Base-by-base conservation (phyloP, 805 yeast species). In the Wickerhamomyces strasburgensis region DNA sequence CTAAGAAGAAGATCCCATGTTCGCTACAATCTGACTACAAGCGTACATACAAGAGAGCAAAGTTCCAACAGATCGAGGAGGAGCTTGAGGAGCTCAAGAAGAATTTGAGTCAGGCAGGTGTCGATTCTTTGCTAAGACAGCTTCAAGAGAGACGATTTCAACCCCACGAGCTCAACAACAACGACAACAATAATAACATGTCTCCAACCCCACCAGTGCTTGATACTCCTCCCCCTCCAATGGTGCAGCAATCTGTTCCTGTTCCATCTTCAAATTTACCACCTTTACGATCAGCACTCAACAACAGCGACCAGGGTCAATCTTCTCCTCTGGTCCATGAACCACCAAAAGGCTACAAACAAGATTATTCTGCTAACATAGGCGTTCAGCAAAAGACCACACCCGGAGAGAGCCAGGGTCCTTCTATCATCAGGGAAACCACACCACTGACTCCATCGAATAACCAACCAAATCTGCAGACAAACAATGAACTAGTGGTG, bases 21-120 rank as follows among this genome's bases (percentile, higher is more conserved):
- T 73, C 80, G 18, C 60, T 93, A 33, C 79, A 86, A 50, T 72
- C 84, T 13, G 93, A 80, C 49, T 90, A 84, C 59, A 87, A 89
- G 58, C 70, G 98, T 49, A 88, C 96, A 0, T 84, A 84, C 46
- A 93, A 90, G 55, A 68, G 98, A 31, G 94, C 90, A 13, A 70
- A 85, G 41, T 75, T 83, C 30, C 87, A 84, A n/a, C 83, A 79
- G 47, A 67, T 90, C 37, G 98, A 89, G 54, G 74, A 72, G 47
- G 95, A 89, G 57, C 76, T 83, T 44, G 73, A 74, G 40, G 88
- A 80, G 48, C 61, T 86, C 35, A 73, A 83, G 49, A 70, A 72
- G 52, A 69, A 75, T 23, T 58, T 83, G 37, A 56, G 62, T 14
- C 54, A 49, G 27, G 46, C 46, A 14, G 54, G 56, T 13, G 55